Conservation (phyloP, 1,284 basidiomycete species). For the Wallemia hederae region DNA sequence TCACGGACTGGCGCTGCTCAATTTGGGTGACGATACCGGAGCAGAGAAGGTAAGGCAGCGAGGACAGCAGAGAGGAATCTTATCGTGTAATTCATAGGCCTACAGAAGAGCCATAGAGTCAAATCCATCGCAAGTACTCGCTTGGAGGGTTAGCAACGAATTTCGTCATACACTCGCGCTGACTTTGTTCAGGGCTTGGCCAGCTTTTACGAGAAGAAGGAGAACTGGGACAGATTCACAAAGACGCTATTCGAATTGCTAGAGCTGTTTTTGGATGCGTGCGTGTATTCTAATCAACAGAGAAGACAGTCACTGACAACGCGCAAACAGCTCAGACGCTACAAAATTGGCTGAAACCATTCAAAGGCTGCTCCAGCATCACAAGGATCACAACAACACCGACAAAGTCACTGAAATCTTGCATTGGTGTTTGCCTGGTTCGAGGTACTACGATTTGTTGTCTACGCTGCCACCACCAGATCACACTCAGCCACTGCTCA, state of each 20-base stretch:
- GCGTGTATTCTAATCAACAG: slow-evolving; percentile 1
- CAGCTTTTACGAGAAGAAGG: slow-evolving; percentile 15
- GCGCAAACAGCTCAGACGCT: slow-evolving; percentile 31
- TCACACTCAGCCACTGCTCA: slow-evolving; percentile 20
- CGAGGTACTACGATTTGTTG: slow-evolving; percentile 1
- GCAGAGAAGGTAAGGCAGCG: background rate
- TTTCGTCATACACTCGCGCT: background rate
- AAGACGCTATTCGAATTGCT: slow-evolving; percentile 11
- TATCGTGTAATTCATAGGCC: slow-evolving; percentile 3
- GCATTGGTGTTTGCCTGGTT: slow-evolving; percentile 1
- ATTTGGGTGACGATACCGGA: slow-evolving; percentile 1
- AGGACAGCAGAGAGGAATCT: background rate
- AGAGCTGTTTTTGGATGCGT: slow-evolving; percentile 11
- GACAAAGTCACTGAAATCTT: slow-evolving; percentile 22
- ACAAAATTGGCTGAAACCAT: slow-evolving; percentile 47
- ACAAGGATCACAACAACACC: slow-evolving; percentile 29
- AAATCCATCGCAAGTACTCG: slow-evolving; percentile 13
- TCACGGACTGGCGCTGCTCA: slow-evolving; percentile 10
- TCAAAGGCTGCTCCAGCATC: slow-evolving; percentile 40
- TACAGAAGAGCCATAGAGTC: slow-evolving; percentile 15
- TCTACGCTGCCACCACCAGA: slow-evolving; percentile 27
- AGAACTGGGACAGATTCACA: slow-evolving; percentile 12
- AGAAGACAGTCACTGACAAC: background rate
- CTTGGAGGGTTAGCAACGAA: slow-evolving; percentile 12
- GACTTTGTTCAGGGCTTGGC: slow-evolving; percentile 13